Evolutionary conservation across 2,329 filamentous ascomycete species (phyloP).

Genomic region (Sclerotinia trifoliorum): DNA sequence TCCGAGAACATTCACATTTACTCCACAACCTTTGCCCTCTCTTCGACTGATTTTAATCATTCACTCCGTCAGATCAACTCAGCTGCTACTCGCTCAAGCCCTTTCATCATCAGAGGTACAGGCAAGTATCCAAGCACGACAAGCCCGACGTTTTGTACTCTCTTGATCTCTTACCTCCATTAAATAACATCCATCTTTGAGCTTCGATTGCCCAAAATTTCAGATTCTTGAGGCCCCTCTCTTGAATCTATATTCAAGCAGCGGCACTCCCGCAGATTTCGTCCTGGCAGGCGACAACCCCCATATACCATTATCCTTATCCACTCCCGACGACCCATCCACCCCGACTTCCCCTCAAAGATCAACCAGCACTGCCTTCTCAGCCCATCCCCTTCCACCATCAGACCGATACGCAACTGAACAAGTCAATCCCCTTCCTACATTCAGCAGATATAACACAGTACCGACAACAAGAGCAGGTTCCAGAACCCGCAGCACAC

Average conservation of each 20-base stretch:
- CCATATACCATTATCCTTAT: constrained; percentile 54
- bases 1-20: not conserved
- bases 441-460: not conserved
- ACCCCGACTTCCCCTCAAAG: constrained; percentile 53
- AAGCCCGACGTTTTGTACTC: not conserved
- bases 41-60: not conserved
- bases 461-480: constrained; percentile 21
- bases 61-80: not conserved
- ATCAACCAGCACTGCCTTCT: constrained; percentile 49
- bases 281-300: constrained; percentile 72
- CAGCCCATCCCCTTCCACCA: constrained; percentile 41
- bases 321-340: constrained; percentile 66
- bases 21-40: not conserved
- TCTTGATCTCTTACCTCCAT: constrained; percentile 3
- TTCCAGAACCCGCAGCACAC: constrained; percentile 1
- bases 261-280: constrained; percentile 55
- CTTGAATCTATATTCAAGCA: constrained; percentile 25
- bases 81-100: not conserved
- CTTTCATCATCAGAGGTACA: not conserved
- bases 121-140: not conserved
- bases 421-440: not conserved
- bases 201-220: not conserved
- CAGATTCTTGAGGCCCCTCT: constrained; percentile 20
- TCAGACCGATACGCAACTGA: constrained; percentile 28
- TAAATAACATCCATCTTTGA: constrained; percentile 2